Evolutionary conservation across 352 stramenopile genomes (phyloP).

Genomic region (Globisporangium irregulare): DNA sequence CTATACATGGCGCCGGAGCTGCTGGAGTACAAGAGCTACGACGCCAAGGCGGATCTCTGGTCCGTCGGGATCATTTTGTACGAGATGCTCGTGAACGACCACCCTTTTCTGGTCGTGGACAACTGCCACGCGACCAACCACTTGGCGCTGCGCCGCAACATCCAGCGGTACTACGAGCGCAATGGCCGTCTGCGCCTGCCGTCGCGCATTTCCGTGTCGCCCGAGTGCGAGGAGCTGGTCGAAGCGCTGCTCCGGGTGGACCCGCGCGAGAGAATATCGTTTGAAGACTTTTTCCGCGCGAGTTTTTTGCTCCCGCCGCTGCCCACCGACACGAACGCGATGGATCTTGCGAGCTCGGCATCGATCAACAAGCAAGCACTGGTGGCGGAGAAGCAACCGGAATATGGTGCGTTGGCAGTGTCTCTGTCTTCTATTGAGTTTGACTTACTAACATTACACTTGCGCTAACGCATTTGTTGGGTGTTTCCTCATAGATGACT

Average conservation of each 20-base stretch:
- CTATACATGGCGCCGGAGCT: conserved; percentile 81
- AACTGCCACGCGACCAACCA: conserved; percentile 77
- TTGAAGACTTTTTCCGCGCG: conserved; percentile 75
- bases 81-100: conserved; percentile 81
- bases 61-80: conserved; percentile 81
- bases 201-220: conserved; percentile 47
- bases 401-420: conserved; percentile 40
- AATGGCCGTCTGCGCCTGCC: conserved; percentile 52
- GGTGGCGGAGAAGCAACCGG: conserved; percentile 60
- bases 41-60: conserved; percentile 80
- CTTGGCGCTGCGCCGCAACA: conserved; percentile 70
- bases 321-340: conserved; percentile 27
- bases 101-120: conserved; percentile 76
- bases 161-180: conserved; percentile 72
- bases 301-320: conserved; percentile 60
- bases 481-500: conserved; percentile 42
- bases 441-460: conserved; percentile 2
- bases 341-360: conserved; percentile 44
- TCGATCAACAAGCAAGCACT: conserved; percentile 53
- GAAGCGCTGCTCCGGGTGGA: conserved; percentile 60
- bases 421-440: background rate
- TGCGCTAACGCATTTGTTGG: conserved; percentile 1
- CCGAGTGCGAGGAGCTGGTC: conserved; percentile 61
- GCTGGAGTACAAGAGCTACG: conserved; percentile 84
- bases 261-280: conserved; percentile 64